Conservation (phyloP, 306 rosid species). For the Lathyrus tuberosus region DNA sequence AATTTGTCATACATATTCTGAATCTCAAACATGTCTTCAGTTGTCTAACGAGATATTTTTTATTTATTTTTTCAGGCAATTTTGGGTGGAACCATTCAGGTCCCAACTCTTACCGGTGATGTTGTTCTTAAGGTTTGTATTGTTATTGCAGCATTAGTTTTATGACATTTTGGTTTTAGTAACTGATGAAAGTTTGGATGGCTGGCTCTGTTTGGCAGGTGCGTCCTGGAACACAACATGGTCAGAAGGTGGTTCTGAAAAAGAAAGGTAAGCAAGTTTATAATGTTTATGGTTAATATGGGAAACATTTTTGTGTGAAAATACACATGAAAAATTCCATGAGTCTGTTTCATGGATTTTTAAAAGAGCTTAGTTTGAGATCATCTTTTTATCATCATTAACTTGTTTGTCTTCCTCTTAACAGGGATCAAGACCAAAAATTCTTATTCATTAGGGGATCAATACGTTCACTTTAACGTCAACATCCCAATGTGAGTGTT, state of each 20-base stretch:
- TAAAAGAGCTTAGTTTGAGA: neutral
- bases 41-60: neutral
- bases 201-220: constrained; percentile 54
- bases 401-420: constrained; percentile 4
- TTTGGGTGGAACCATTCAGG: constrained; percentile 89
- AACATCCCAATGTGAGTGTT: constrained; percentile 73
- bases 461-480: constrained; percentile 84
- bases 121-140: constrained; percentile 83
- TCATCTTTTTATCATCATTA: constrained; percentile 13
- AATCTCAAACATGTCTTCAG: constrained; percentile 15
- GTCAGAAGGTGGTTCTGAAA: constrained; percentile 91
- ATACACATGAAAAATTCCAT: constrained; percentile 11
- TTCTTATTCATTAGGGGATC: constrained; percentile 76
- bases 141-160: constrained; percentile 17
- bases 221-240: constrained; percentile 83
- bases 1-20: neutral
- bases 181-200: constrained; percentile 29
- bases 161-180: constrained; percentile 16
- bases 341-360: constrained; percentile 13
- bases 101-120: constrained; percentile 86
- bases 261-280: constrained; percentile 74
- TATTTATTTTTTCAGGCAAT: constrained; percentile 59
- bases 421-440: constrained; percentile 76
- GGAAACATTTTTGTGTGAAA: neutral
- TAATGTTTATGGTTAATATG: constrained; percentile 14